phyloP scores from a whole-genome alignment of 1,284 basidiomycete genomes.

The Malassezia caprae region DNA sequence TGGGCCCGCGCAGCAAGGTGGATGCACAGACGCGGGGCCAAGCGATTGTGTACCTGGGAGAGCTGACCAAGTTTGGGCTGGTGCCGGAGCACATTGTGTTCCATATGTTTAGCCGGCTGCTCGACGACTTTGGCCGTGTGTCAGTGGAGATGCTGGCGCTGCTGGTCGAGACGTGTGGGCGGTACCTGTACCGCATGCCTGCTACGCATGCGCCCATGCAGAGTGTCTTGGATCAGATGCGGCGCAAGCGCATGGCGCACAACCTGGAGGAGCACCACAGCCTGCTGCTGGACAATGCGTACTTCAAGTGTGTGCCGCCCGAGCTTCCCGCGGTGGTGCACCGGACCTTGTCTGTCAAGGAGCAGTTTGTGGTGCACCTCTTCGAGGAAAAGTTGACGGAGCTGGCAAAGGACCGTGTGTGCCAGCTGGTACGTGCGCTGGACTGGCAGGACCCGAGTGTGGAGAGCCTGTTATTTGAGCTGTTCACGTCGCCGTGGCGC shows the following conservation, averaged over 20 bases:
- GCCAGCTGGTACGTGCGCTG: conserved; percentile 81
- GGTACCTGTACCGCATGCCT: conserved; percentile 77
- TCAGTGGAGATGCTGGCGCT: conserved; percentile 90
- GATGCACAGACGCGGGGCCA: neutral
- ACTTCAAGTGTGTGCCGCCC: conserved; percentile 98
- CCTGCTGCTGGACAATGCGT: conserved; percentile 89
- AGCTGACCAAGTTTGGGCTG: conserved; percentile 89
- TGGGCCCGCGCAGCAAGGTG: conserved; percentile 57
- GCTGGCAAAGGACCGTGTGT: conserved; percentile 81
- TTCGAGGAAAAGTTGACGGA: conserved; percentile 81
- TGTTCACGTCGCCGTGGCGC: conserved; percentile 94
- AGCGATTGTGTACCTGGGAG: conserved; percentile 67
- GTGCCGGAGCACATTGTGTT: conserved; percentile 83
- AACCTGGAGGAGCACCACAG: conserved; percentile 84
- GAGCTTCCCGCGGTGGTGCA: conserved; percentile 74
- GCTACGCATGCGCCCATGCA: conserved; percentile 68
- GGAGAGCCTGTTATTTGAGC: conserved; percentile 55
- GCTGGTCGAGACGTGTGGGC: conserved; percentile 83
- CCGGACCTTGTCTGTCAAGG: conserved; percentile 75
- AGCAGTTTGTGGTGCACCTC: conserved; percentile 84
- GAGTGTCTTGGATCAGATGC: conserved; percentile 75
- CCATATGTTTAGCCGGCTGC: conserved; percentile 89
- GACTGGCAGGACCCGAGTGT: conserved; percentile 75
- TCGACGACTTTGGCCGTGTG: conserved; percentile 83
- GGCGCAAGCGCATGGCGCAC: conserved; percentile 80